Conservation (phyloP, 1,284 basidiomycete genomes). For the Takashimella koratensis region DNA sequence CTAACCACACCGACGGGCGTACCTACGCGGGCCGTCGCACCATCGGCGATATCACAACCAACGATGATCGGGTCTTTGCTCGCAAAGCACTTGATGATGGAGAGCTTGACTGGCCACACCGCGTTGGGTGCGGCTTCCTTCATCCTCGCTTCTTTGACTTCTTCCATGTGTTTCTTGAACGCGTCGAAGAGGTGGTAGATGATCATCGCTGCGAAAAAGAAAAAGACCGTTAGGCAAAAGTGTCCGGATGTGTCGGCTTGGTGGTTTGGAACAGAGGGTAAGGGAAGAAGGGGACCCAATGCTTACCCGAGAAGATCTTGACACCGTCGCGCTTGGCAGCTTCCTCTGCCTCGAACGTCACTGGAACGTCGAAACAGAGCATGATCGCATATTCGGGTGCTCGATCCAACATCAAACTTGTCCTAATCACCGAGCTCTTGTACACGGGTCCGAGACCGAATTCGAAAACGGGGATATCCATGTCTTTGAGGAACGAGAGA, state of each 20-base stretch:
- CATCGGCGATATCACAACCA: slow-evolving; percentile 95
- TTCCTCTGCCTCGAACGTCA: slow-evolving; percentile 83
- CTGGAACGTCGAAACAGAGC: slow-evolving; percentile 90
- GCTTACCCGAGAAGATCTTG: slow-evolving; percentile 81
- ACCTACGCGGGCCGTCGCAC: slow-evolving; percentile 76
- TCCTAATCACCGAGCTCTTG: slow-evolving; percentile 92
- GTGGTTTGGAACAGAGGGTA: too few species aligned
- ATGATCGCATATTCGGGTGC: slow-evolving; percentile 94
- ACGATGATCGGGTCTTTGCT: slow-evolving; percentile 97
- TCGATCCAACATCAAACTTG: slow-evolving; percentile 92
- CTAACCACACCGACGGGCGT: slow-evolving; percentile 96
- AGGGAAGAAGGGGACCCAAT: too few species aligned
- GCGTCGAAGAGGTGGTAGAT: slow-evolving; percentile 99
- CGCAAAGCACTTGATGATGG: slow-evolving; percentile 87
- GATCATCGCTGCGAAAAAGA: slow-evolving; percentile 54
- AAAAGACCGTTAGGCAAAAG: background rate
- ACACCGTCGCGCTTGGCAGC: slow-evolving; percentile 92
- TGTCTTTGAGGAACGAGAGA: slow-evolving; percentile 88
- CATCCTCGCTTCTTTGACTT: slow-evolving; percentile 89
- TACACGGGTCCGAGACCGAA: slow-evolving; percentile 98
- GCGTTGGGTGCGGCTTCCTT: slow-evolving; percentile 90
- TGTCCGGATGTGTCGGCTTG: background rate
- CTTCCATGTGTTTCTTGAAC: slow-evolving; percentile 93
- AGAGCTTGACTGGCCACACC: slow-evolving; percentile 94
- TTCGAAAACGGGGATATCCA: slow-evolving; percentile 95